Conservation (phyloP, 2,329 filamentous ascomycete species). For the Lasiodiplodia gonubiensis region DNA sequence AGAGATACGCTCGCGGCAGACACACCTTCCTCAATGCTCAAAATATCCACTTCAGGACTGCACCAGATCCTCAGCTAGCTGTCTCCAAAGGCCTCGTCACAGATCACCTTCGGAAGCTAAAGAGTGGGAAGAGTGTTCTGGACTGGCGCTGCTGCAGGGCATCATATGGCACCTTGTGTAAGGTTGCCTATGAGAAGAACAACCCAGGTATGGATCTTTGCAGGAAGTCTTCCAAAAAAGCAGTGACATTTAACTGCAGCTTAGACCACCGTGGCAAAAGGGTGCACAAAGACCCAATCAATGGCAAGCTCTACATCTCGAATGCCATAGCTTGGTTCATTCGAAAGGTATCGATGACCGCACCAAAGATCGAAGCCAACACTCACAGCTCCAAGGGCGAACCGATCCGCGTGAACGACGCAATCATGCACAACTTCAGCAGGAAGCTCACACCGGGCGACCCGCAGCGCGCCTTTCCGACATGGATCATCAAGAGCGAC, state of each 20-base stretch:
- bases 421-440: conserved; percentile 43
- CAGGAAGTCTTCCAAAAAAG: neutral
- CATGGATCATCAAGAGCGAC: conserved; percentile 39
- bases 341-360: conserved; percentile 33
- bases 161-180: conserved; percentile 47
- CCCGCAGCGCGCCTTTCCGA: conserved; percentile 41
- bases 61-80: conserved; percentile 60
- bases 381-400: conserved; percentile 35
- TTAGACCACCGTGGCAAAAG: conserved; percentile 31
- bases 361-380: neutral
- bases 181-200: conserved; percentile 43
- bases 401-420: conserved; percentile 41
- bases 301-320: conserved; percentile 44
- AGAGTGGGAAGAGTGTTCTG: conserved; percentile 52
- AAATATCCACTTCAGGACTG: conserved; percentile 40
- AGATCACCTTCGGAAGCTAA: conserved; percentile 57
- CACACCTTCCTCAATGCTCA: conserved; percentile 35
- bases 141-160: conserved; percentile 47
- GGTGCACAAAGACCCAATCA: conserved; percentile 38
- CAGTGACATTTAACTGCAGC: neutral
- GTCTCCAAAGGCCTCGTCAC: conserved; percentile 61
- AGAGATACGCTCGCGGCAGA: conserved; percentile 40
- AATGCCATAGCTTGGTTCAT: conserved; percentile 48
- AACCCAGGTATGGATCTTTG: conserved; percentile 38
- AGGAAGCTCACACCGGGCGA: conserved; percentile 42